phyloP scores from a whole-genome alignment of 2,329 filamentous ascomycete genomes.

The Pezicula radicicola region DNA sequence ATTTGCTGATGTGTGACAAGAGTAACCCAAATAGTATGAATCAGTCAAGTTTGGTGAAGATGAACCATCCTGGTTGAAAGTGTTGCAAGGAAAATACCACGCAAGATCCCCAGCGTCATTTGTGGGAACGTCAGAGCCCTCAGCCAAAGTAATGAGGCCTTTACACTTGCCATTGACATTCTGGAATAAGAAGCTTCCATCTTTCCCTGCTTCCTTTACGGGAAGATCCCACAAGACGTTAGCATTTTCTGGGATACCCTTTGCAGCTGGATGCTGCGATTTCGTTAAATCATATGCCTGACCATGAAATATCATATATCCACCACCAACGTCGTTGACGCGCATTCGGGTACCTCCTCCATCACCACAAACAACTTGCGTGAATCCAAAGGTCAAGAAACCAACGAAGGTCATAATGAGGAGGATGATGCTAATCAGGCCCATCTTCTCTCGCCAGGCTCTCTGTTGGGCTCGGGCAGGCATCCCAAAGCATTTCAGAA shows the following conservation, averaged over 20 bases:
- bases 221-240: constrained; percentile 89
- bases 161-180: constrained; percentile 98
- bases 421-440: constrained; percentile 89
- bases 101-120: constrained; percentile 72
- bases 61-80: constrained; percentile 93
- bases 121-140: constrained; percentile 74
- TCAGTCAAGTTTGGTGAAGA: constrained; percentile 69
- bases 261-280: constrained; percentile 76
- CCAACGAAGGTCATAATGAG: constrained; percentile 85
- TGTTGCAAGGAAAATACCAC: constrained; percentile 95
- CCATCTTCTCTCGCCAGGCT: constrained; percentile 98
- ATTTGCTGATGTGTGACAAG: constrained; percentile 74
- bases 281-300: constrained; percentile 78
- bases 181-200: constrained; percentile 96
- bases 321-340: constrained; percentile 74
- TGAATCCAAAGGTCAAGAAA: constrained; percentile 96
- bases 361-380: constrained; percentile 75
- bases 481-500: constrained; percentile 84
- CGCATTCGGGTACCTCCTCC: constrained; percentile 67
- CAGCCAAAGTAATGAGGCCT: constrained; percentile 71
- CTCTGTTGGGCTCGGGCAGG: constrained; percentile 80
- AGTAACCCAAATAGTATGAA: constrained; percentile 78
- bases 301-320: constrained; percentile 97
- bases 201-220: constrained; percentile 78
- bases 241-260: constrained; percentile 68